A percentile compares a stretch with the other conserved stretches of the same genome.
These are phyloP conservation scores for Ceratocystis albifundus DNA, from an alignment of 2,329 filamentous ascomycete species.

Conservation along the genomic window DNA sequence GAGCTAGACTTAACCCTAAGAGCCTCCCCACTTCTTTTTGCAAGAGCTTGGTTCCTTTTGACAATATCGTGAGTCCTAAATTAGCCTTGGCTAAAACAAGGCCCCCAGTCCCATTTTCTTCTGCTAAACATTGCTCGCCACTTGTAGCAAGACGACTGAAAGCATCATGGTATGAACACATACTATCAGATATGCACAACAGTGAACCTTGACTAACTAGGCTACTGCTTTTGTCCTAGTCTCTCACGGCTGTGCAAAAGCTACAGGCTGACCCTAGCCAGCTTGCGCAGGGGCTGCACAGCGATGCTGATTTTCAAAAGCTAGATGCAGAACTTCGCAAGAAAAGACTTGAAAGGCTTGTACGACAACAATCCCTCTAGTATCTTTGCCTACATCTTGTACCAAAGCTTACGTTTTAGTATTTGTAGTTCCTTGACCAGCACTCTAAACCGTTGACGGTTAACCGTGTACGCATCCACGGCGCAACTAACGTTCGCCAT, in stretches of 20 bases:
- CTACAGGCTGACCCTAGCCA: slow-evolving; percentile 21
- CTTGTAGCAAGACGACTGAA: background rate
- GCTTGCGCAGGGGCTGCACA: slow-evolving; percentile 22
- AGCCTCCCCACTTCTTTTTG: background rate
- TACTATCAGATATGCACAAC: background rate
- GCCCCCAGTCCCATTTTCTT: background rate
- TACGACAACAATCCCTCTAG: slow-evolving; percentile 11
- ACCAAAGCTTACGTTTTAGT: background rate
- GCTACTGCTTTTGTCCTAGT: background rate
- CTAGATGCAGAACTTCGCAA: slow-evolving; percentile 23
- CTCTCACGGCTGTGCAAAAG: slow-evolving; percentile 16
- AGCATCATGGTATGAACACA: background rate
- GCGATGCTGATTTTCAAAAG: slow-evolving; percentile 23
- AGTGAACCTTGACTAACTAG: background rate
- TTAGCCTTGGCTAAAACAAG: background rate
- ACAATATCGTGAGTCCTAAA: slow-evolving; percentile 5
- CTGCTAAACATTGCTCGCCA: background rate
- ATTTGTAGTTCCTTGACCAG: slow-evolving; percentile 61
- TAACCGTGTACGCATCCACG: slow-evolving; percentile 51
- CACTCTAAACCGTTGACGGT: slow-evolving; percentile 79
- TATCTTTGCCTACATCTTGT: background rate
- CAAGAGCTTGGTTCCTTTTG: background rate
- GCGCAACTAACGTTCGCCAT: slow-evolving; percentile 70
- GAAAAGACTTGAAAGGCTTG: slow-evolving; percentile 23
- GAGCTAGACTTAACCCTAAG: no score